Evolutionary conservation across 345 rosid species (phyloP), one percentile per base, ranked within the genome.

Genomic region (Syzygium aqueum): DNA sequence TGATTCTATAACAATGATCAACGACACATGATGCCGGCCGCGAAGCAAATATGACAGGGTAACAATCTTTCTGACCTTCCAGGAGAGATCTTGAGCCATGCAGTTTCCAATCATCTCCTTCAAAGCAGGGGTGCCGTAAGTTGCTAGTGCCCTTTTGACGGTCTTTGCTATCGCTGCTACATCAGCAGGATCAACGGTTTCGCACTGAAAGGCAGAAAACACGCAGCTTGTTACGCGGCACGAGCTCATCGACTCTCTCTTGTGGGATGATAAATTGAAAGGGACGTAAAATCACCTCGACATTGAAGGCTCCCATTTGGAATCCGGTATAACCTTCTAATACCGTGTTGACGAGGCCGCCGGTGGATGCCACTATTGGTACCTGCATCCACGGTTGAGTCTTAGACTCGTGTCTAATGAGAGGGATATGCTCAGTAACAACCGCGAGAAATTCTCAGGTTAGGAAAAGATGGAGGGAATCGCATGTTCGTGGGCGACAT

Each of bases 271-370:
- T 73, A 19, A 73, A 73, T 3, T 3, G 49, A 43, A 37, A 73
- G 49, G 7, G 49, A 37, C 0, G 22, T 73, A 33, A 19, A 87
- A 91, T 93, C 85, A 96, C 99, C n/a, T 96, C 94, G 77, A 97
- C 95, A 85, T 82, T 89, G 93, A 97, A 96, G 85, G 89, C 87
- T 83, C 98, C 98, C 94, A 97, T 96, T 52, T 97, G 99, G 93
- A 97, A 93, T 88, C 99, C 99, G 40, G 99, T 95, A 90, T 84
- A 91, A 16, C 98, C 99, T 94, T 96, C 98, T 89, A 92, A 90
- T 65, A 97, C 97, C 37, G 99, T 96, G 92, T 97, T 96, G 86
- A 96, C 97, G 46, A 97, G 98, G 27, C 99, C 99, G 33, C 99
- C 99, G 30, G 99, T 97, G 13, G 99, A 97, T 86, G 99, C 95